A percentile compares a stretch with the other conserved stretches of the same genome.
Evolutionary conservation across 2,329 filamentous ascomycete species (phyloP).

Genomic region (Thermothelomyces thermophilus): DNA sequence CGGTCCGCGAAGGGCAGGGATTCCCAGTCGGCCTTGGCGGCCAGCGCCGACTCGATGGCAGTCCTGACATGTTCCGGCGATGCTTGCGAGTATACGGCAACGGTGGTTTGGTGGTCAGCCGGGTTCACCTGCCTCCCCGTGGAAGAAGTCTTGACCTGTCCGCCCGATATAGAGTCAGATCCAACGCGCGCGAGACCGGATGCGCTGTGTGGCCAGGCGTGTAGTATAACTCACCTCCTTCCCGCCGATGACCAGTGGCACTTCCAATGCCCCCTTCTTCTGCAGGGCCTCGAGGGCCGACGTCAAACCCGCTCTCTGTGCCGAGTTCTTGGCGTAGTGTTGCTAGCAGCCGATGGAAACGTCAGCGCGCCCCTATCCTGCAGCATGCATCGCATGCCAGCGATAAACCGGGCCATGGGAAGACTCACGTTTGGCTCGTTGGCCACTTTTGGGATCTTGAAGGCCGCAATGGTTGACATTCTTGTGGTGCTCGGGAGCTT

Average conservation of each 20-base stretch:
- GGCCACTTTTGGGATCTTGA: slow-evolving; percentile 77
- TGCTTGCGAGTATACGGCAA: slow-evolving; percentile 83
- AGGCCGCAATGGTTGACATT: slow-evolving; percentile 63
- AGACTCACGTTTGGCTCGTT: slow-evolving; percentile 91
- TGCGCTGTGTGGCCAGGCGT: too few relatives aligned
- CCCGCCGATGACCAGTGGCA: slow-evolving; percentile 79
- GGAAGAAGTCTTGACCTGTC: slow-evolving; percentile 53
- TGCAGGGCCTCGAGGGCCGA: slow-evolving; percentile 66
- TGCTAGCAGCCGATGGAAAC: slow-evolving; percentile 49
- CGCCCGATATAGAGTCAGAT: too few relatives aligned
- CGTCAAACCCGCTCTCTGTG: slow-evolving; percentile 68
- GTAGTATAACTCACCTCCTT: slow-evolving; percentile 63
- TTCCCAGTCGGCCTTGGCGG: slow-evolving; percentile 84
- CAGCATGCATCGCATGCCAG: too few relatives aligned
- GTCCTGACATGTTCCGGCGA: slow-evolving; percentile 65
- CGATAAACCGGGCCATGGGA: neutral
- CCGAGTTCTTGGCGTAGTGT: slow-evolving; percentile 78
- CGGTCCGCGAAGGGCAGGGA: slow-evolving; percentile 81
- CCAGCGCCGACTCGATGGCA: slow-evolving; percentile 78
- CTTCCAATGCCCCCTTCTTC: slow-evolving; percentile 62
- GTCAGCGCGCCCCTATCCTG: neutral
- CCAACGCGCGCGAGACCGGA: too few relatives aligned
- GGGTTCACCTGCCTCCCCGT: slow-evolving; percentile 73
- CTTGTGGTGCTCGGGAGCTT: slow-evolving; percentile 19
- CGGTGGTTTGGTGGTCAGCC: slow-evolving; percentile 64